These are phyloP conservation scores for Candida frijolesensis DNA, from an alignment of 1,139 yeast species.

Conservation along the genomic window DNA sequence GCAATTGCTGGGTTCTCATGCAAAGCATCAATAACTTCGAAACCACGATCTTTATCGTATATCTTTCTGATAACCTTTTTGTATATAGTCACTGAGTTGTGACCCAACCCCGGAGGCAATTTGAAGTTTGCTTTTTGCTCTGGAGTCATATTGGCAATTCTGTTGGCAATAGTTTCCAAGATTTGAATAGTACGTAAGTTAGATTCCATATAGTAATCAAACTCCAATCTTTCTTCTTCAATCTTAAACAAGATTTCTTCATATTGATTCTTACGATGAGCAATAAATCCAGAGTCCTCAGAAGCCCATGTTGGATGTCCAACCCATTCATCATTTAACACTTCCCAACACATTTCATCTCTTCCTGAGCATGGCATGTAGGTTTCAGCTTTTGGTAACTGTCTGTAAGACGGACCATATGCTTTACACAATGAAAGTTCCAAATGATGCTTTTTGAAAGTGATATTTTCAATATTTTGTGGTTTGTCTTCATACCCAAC, in stretches of 20 bases:
- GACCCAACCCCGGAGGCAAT: constrained; percentile 92
- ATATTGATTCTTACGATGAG: constrained; percentile 96
- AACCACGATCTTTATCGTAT: constrained; percentile 92
- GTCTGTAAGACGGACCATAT: constrained; percentile 91
- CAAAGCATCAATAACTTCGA: constrained; percentile 92
- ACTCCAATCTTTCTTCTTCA: constrained; percentile 97
- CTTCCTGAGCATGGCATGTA: constrained; percentile 98
- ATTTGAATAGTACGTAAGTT: constrained; percentile 94
- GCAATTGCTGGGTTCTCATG: constrained; percentile 96
- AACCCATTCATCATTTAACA: constrained; percentile 97
- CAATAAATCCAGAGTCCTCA: constrained; percentile 96
- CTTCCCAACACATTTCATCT: constrained; percentile 99
- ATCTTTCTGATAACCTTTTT: constrained; percentile 90
- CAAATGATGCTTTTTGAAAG: constrained; percentile 85
- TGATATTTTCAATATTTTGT: constrained; percentile 80
- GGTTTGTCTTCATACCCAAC: constrained; percentile 85
- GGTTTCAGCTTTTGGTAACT: constrained; percentile 91
- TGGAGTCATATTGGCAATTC: constrained; percentile 89
- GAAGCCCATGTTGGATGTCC: constrained; percentile 99
- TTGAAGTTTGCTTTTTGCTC: constrained; percentile 87
- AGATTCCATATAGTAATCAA: constrained; percentile 93
- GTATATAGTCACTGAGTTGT: constrained; percentile 86
- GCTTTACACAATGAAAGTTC: constrained; percentile 87
- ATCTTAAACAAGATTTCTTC: constrained; percentile 94
- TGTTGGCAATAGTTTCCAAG: constrained; percentile 90